Percentiles rank a stretch among this genome's conserved stretches.
Evolutionary conservation across 495 filamentous ascomycete species (phyloP).

Genomic region (Aspergillus heteromorphus): DNA sequence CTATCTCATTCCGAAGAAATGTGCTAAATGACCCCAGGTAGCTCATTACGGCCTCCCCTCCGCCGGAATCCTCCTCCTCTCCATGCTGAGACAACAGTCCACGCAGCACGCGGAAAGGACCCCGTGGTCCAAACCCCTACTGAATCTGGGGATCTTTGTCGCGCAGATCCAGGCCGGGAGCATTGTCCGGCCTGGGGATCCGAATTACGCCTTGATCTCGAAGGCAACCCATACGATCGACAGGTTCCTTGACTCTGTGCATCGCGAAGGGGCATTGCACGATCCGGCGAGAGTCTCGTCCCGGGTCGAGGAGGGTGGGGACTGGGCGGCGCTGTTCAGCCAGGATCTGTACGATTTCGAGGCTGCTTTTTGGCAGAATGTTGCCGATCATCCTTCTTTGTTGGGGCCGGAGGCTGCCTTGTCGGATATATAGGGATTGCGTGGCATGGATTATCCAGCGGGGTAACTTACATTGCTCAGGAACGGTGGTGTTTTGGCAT

Average conservation of each 20-base stretch:
- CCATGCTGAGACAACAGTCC: constrained; percentile 25
- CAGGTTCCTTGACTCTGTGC: constrained; percentile 27
- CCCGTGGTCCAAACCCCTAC: constrained; percentile 23
- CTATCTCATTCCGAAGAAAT: not conserved
- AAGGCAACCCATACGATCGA: constrained; percentile 29
- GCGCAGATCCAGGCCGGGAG: constrained; percentile 34
- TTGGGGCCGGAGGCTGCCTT: too few relatives aligned
- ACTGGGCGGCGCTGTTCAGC: constrained; percentile 25
- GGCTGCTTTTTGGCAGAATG: constrained; percentile 27
- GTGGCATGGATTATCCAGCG: too few relatives aligned
- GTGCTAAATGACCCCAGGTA: constrained; percentile 17
- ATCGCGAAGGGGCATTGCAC: constrained; percentile 8
- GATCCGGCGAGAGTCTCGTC: not conserved
- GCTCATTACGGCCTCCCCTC: constrained; percentile 39
- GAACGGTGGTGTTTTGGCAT: too few relatives aligned
- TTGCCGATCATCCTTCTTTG: constrained; percentile 28
- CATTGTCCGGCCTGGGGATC: constrained; percentile 28
- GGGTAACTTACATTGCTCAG: too few relatives aligned
- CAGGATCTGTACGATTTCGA: constrained; percentile 32
- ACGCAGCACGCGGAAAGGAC: constrained; percentile 2
- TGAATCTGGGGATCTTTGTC: constrained; percentile 34
- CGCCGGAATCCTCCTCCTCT: constrained; percentile 34
- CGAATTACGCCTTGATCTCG: constrained; percentile 29
- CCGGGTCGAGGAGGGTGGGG: constrained; percentile 17
- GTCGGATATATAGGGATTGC: too few relatives aligned